These are phyloP conservation scores for Raphanus sativus DNA, from an alignment of 345 rosid genomes.

Conservation along the genomic window DNA sequence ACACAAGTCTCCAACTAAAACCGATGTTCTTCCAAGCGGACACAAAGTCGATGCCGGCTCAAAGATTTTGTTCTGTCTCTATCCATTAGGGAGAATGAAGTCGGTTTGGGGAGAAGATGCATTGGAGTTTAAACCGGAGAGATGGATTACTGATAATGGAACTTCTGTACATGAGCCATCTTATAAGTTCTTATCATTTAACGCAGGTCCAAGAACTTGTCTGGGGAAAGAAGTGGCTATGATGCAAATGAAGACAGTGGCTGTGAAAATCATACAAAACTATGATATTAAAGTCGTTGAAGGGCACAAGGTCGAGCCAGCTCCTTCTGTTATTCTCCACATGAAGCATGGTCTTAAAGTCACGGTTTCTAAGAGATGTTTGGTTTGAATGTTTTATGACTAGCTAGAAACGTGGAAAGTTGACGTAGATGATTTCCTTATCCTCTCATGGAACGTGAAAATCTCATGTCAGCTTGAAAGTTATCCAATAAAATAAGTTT, in stretches of 20 bases:
- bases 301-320: constrained; percentile 39
- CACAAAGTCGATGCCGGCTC: constrained; percentile 33
- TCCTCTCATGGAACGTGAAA: background rate
- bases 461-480: background rate
- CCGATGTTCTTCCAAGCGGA: constrained; percentile 53
- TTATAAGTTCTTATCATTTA: constrained; percentile 57
- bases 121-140: constrained; percentile 45
- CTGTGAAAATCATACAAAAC: constrained; percentile 41
- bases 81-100: constrained; percentile 46
- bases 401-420: background rate
- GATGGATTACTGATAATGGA: constrained; percentile 45
- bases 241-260: constrained; percentile 54
- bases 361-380: constrained; percentile 37
- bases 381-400: constrained; percentile 1
- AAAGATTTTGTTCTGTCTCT: constrained; percentile 36
- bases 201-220: constrained; percentile 68
- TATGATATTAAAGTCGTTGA: constrained; percentile 46
- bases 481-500: background rate
- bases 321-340: constrained; percentile 45
- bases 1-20: constrained; percentile 35
- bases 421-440: constrained; percentile 12
- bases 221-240: constrained; percentile 61
- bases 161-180: constrained; percentile 43
- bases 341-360: constrained; percentile 53
- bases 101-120: constrained; percentile 52